Percentiles rank a stretch among this genome's conserved stretches.
These are phyloP conservation scores for Pseudogymnoascus sp. DNA, from an alignment of 2,329 filamentous ascomycete species.

Conservation along the genomic window DNA sequence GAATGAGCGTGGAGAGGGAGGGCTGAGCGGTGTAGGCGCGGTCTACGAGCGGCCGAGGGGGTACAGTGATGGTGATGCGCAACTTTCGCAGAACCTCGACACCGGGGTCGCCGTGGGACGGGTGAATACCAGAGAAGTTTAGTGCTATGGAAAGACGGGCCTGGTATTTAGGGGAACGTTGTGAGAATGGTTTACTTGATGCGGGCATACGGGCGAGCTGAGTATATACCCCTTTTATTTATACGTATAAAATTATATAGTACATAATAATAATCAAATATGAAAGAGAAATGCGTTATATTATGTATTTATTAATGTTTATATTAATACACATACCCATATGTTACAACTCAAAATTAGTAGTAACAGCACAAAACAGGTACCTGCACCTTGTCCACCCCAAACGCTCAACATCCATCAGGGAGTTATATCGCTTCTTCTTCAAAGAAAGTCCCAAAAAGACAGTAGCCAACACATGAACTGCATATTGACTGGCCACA, in stretches of 20 bases:
- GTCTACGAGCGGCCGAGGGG: background rate
- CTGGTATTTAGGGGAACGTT: background rate
- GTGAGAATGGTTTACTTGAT: background rate
- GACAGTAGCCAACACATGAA: background rate
- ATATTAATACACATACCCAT: background rate
- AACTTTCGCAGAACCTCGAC: background rate
- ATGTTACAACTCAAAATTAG: background rate
- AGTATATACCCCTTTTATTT: background rate
- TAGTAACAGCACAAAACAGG: background rate
- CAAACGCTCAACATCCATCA: background rate
- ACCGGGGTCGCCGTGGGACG: background rate
- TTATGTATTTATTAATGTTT: background rate
- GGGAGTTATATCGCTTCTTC: background rate
- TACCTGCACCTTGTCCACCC: background rate
- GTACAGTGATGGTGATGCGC: background rate
- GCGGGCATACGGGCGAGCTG: background rate
- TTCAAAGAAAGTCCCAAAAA: too few species aligned
- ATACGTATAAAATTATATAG: background rate
- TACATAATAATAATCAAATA: background rate
- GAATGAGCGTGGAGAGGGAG: background rate
- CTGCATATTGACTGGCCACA: background rate
- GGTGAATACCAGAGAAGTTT: background rate
- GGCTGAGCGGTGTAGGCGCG: background rate
- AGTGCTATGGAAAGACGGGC: background rate
- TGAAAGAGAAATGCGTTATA: background rate